These are phyloP conservation scores for Tylopilus sp. DNA, from an alignment of 1,284 basidiomycete species.

Conservation along the genomic window DNA sequence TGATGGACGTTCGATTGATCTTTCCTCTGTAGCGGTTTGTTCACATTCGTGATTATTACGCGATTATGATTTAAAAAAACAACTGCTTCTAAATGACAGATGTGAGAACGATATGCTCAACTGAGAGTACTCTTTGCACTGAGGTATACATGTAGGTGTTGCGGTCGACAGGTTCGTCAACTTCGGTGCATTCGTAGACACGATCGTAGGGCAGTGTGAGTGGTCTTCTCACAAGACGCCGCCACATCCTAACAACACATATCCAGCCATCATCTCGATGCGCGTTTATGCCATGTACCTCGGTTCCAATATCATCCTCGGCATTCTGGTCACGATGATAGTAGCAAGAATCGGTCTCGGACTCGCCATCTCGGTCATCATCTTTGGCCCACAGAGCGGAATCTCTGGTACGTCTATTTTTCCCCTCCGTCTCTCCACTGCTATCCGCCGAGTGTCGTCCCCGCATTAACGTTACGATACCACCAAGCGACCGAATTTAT, in stretches of 20 bases:
- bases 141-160: conserved; percentile 6
- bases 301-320: conserved; percentile 9
- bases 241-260: background rate
- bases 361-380: conserved; percentile 7
- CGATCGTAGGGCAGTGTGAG: conserved; percentile 14
- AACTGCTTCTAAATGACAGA: too few species aligned
- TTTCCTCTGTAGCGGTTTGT: conserved; percentile 8
- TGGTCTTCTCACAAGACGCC: background rate
- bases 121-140: background rate
- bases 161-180: conserved; percentile 14
- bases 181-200: conserved; percentile 10
- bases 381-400: conserved; percentile 19
- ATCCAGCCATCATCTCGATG: conserved; percentile 19
- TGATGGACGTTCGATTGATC: background rate
- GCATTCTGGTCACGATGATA: conserved; percentile 8
- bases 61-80: background rate
- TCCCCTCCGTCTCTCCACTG: background rate
- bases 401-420: conserved; percentile 9
- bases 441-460: background rate
- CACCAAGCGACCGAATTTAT: conserved; percentile 14
- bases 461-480: background rate
- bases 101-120: too few species aligned
- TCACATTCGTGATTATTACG: background rate
- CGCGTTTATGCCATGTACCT: conserved; percentile 24
- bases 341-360: conserved; percentile 9